Conservation (phyloP, 805 yeast species). For the Wickerhamiella parazyma region DNA sequence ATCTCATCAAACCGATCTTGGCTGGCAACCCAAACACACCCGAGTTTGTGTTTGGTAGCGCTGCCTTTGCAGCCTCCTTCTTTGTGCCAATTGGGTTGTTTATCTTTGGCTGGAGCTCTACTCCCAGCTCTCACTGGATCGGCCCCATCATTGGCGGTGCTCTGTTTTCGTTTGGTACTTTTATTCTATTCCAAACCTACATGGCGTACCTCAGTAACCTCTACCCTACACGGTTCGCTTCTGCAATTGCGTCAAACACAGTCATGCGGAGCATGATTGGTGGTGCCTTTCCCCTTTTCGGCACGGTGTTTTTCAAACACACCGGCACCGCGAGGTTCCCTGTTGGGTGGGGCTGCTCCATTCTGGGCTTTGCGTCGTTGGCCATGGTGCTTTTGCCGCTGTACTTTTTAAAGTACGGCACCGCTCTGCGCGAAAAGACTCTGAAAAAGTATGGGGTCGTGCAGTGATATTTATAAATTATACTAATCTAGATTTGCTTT, state of each 20-base stretch:
- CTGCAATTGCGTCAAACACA: conserved; percentile 49
- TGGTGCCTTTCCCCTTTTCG: conserved; percentile 52
- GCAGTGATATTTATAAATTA: neutral
- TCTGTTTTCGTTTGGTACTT: conserved; percentile 30
- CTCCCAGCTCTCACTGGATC: conserved; percentile 37
- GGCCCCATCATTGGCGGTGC: conserved; percentile 35
- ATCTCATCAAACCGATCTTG: neutral
- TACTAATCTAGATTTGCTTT: too few relatives aligned
- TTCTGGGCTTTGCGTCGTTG: conserved; percentile 34
- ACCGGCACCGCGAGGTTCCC: conserved; percentile 13
- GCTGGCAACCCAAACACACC: conserved; percentile 4
- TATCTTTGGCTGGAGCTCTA: conserved; percentile 48
- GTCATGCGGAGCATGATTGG: conserved; percentile 43
- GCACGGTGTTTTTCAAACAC: conserved; percentile 40
- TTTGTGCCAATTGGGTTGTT: conserved; percentile 41
- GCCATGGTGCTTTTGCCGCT: conserved; percentile 39
- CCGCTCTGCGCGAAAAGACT: conserved; percentile 10
- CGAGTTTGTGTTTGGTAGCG: conserved; percentile 15
- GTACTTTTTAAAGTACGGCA: conserved; percentile 38
- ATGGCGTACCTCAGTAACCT: conserved; percentile 29
- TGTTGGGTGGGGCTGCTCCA: conserved; percentile 46
- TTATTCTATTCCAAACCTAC: conserved; percentile 38
- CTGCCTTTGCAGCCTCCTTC: conserved; percentile 31
- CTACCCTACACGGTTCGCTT: conserved; percentile 1
- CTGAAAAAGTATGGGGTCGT: neutral